phyloP scores from a whole-genome alignment of 805 yeast species.

The Yamadazyma endophytica region DNA sequence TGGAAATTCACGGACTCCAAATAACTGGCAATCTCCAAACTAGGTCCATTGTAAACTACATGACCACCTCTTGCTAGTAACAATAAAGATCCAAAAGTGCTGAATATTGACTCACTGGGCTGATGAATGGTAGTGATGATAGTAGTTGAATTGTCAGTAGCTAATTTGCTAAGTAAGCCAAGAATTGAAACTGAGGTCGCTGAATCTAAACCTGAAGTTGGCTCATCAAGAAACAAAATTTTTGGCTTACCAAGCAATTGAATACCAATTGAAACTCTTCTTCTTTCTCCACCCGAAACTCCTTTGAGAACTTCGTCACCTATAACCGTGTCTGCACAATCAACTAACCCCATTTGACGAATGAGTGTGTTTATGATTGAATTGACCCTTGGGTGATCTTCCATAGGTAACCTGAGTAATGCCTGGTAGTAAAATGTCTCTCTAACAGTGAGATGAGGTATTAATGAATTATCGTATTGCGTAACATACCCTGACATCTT shows the following conservation, averaged over 20 bases:
- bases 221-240: conserved; percentile 75
- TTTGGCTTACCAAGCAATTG: conserved; percentile 72
- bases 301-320: conserved; percentile 38
- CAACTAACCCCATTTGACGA: conserved; percentile 61
- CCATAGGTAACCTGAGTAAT: conserved; percentile 51
- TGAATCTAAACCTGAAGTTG: conserved; percentile 85
- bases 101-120: conserved; percentile 66
- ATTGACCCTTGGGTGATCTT: conserved; percentile 36
- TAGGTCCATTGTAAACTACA: conserved; percentile 64
- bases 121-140: conserved; percentile 77
- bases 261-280: conserved; percentile 78
- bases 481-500: conserved; percentile 67
- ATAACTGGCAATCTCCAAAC: conserved; percentile 42
- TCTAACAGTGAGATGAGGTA: conserved; percentile 68
- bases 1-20: conserved; percentile 47
- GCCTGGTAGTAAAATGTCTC: conserved; percentile 78
- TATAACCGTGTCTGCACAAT: conserved; percentile 68
- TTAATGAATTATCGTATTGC: conserved; percentile 72
- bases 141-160: conserved; percentile 59
- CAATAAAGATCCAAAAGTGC: conserved; percentile 65
- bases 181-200: conserved; percentile 71
- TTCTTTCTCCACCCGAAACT: conserved; percentile 56
- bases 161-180: conserved; percentile 52
- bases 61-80: conserved; percentile 70
- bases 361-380: conserved; percentile 54